phyloP scores from a whole-genome alignment of 495 filamentous ascomycete species.

The Acidiella bohemica region DNA sequence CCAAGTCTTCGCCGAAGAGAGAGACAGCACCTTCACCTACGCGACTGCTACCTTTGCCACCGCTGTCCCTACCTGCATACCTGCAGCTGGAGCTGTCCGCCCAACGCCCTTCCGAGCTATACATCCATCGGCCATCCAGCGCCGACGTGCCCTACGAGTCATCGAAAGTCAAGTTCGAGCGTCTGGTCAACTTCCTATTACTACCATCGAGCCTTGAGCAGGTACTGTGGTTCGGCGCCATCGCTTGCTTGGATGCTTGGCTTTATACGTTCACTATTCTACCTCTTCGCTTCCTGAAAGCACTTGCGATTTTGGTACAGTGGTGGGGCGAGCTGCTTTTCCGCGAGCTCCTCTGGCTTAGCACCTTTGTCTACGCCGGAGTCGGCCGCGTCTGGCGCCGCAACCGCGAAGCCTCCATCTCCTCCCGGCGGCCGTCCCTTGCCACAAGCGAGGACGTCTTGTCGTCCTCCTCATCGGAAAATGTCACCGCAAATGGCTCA shows the following conservation, averaged over 20 bases:
- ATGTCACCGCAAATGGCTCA: too few relatives aligned
- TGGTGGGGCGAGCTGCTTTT: conserved; percentile 56
- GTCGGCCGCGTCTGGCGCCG: conserved; percentile 61
- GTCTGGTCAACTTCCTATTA: conserved; percentile 77
- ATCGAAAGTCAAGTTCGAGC: conserved; percentile 85
- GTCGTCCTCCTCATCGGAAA: too few relatives aligned
- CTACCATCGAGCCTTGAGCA: conserved; percentile 75
- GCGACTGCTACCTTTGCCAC: conserved; percentile 62
- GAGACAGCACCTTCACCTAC: conserved; percentile 45
- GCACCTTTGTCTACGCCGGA: conserved; percentile 59
- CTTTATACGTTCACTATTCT: conserved; percentile 90
- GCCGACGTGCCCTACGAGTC: conserved; percentile 86
- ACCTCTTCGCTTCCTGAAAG: conserved; percentile 78
- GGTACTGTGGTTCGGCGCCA: conserved; percentile 68
- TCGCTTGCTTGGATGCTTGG: conserved; percentile 95
- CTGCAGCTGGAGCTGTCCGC: conserved; percentile 79
- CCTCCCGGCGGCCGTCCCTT: conserved; percentile 25
- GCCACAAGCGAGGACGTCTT: conserved; percentile 1
- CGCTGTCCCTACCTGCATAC: conserved; percentile 75
- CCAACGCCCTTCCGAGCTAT: conserved; percentile 68
- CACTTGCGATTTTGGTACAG: conserved; percentile 55
- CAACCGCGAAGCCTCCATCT: conserved; percentile 24
- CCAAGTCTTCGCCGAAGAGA: conserved; percentile 11
- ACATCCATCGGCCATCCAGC: conserved; percentile 62
- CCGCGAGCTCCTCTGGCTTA: conserved; percentile 53